A percentile compares a stretch with the other conserved stretches of the same genome.
Conservation (phyloP, 805 yeast species). For the Hanseniaspora occidentalis region DNA sequence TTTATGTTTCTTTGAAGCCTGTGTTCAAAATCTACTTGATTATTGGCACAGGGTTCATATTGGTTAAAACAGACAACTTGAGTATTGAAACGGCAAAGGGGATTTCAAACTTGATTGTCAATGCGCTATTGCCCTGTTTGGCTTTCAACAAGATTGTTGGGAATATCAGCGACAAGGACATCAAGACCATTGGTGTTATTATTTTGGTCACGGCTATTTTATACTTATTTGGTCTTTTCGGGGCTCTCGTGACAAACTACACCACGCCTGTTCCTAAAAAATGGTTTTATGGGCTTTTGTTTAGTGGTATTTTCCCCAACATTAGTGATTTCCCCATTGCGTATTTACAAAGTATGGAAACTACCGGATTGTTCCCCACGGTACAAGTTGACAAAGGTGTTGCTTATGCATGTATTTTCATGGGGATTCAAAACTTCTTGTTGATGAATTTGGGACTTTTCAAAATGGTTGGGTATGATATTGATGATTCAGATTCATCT, state of each 20-base stretch:
- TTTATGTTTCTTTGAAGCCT: constrained; percentile 77
- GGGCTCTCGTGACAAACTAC: constrained; percentile 29
- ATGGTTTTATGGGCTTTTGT: constrained; percentile 66
- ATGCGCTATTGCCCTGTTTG: constrained; percentile 61
- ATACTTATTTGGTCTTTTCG: constrained; percentile 25
- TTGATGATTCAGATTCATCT: constrained; percentile 26
- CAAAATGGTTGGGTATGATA: constrained; percentile 58
- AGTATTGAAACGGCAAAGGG: constrained; percentile 58
- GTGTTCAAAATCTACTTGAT: constrained; percentile 69
- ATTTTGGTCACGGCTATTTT: constrained; percentile 35
- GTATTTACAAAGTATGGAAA: constrained; percentile 58
- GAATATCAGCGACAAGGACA: constrained; percentile 54
- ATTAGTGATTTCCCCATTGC: constrained; percentile 80
- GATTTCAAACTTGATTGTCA: constrained; percentile 55
- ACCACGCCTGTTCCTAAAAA: constrained; percentile 50
- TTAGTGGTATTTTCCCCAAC: constrained; percentile 68
- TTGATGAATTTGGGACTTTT: constrained; percentile 72
- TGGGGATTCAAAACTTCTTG: constrained; percentile 50
- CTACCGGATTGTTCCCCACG: constrained; percentile 40
- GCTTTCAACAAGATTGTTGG: constrained; percentile 61
- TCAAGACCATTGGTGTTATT: constrained; percentile 56
- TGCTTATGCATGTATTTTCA: constrained; percentile 66
- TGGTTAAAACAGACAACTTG: constrained; percentile 52
- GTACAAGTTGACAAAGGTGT: constrained; percentile 56
- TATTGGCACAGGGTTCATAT: constrained; percentile 49